Conservation (phyloP, 2,329 filamentous ascomycete genomes). For the Claviceps sp. region DNA sequence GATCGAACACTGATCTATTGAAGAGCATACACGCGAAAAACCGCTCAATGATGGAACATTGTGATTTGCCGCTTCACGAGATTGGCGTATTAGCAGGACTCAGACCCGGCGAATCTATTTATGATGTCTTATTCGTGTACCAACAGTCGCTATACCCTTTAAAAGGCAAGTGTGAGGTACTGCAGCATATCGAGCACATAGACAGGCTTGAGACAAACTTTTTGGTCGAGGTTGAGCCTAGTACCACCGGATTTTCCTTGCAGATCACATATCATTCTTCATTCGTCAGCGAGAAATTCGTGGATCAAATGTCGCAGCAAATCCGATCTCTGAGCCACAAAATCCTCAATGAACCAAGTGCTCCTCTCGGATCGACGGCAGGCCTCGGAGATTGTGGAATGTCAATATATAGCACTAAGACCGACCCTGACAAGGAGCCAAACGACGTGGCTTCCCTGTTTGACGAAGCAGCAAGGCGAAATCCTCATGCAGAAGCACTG, state of each 20-base stretch:
- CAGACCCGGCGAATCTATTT: constrained; percentile 44
- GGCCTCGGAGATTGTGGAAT: constrained; percentile 19
- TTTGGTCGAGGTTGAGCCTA: constrained; percentile 64
- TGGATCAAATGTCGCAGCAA: constrained; percentile 45
- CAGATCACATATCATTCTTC: constrained; percentile 35
- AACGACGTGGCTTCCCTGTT: constrained; percentile 20
- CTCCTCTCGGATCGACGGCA: constrained; percentile 6
- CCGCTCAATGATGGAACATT: constrained; percentile 50
- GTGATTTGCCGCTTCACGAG: constrained; percentile 49
- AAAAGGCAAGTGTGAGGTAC: constrained; percentile 15
- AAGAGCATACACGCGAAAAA: constrained; percentile 51
- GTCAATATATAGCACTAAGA: constrained; percentile 35
- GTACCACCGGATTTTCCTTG: constrained; percentile 24
- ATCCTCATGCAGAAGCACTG: constrained; percentile 47
- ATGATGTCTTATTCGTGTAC: constrained; percentile 72
- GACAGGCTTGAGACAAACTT: constrained; percentile 68
- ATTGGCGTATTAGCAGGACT: constrained; percentile 51
- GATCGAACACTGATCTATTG: constrained; percentile 47
- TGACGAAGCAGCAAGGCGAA: constrained; percentile 32
- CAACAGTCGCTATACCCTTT: constrained; percentile 52
- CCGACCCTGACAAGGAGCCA: constrained; percentile 9
- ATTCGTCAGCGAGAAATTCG: constrained; percentile 39
- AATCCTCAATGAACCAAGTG: constrained; percentile 15
- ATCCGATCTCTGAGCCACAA: constrained; percentile 36
- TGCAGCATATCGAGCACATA: constrained; percentile 44